phyloP scores from a whole-genome alignment of 805 yeast genomes.

The Cyberlindnera mrakii region DNA sequence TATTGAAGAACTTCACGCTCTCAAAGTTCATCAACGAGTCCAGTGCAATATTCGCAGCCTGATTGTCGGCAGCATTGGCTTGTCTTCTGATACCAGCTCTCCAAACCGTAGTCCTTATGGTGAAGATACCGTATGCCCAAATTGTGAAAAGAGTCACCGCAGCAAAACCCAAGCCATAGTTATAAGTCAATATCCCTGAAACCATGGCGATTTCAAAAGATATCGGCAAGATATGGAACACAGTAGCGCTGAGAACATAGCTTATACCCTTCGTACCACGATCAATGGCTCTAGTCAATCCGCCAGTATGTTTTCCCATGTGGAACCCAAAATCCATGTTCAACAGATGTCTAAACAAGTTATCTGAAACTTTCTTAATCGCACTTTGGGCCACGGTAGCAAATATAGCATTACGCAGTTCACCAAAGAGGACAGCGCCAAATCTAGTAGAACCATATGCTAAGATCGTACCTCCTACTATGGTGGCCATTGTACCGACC shows the following conservation, averaged over 20 bases:
- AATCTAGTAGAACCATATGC: slow-evolving; percentile 93
- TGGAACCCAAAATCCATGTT: slow-evolving; percentile 87
- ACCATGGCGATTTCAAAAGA: slow-evolving; percentile 89
- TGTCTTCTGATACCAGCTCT: slow-evolving; percentile 84
- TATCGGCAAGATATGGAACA: slow-evolving; percentile 93
- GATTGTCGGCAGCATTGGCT: slow-evolving; percentile 89
- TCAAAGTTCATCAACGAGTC: slow-evolving; percentile 93
- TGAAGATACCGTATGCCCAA: slow-evolving; percentile 82
- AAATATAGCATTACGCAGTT: slow-evolving; percentile 89
- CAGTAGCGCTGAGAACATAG: slow-evolving; percentile 90
- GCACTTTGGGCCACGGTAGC: slow-evolving; percentile 95
- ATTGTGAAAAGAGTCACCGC: slow-evolving; percentile 83
- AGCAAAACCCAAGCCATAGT: slow-evolving; percentile 85
- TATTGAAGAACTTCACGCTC: slow-evolving; percentile 90
- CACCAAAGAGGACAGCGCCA: slow-evolving; percentile 93
- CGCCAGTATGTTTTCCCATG: slow-evolving; percentile 89
- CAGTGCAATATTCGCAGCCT: slow-evolving; percentile 91
- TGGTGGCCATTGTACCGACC: slow-evolving; percentile 57
- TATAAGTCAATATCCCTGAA: slow-evolving; percentile 88
- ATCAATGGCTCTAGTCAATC: slow-evolving; percentile 91
- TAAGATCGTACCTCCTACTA: slow-evolving; percentile 61
- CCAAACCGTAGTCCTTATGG: slow-evolving; percentile 93
- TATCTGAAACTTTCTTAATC: slow-evolving; percentile 80
- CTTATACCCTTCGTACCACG: slow-evolving; percentile 97
- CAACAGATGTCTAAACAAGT: slow-evolving; percentile 79